These are phyloP conservation scores for Scedosporium aurantiacum DNA, from an alignment of 2,329 filamentous ascomycete species.

Conservation along the genomic window DNA sequence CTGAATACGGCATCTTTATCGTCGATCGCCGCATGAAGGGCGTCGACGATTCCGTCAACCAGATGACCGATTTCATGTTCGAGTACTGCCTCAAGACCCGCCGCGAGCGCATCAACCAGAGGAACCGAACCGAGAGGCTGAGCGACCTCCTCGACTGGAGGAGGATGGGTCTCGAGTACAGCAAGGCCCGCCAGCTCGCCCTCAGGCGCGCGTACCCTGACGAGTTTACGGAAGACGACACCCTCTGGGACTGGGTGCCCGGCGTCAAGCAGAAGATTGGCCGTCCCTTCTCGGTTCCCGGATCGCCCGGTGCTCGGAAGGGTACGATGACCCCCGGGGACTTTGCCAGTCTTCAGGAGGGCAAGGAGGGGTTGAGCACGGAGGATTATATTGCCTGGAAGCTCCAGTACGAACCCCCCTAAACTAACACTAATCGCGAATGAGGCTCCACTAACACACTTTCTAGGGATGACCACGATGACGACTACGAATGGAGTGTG, in stretches of 20 bases:
- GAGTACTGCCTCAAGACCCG: slow-evolving; percentile 90
- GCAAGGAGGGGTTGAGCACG: slow-evolving; percentile 81
- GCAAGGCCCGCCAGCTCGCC: slow-evolving; percentile 90
- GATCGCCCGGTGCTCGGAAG: slow-evolving; percentile 77
- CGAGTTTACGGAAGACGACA: slow-evolving; percentile 70
- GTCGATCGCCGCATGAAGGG: slow-evolving; percentile 93
- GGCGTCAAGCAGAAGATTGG: slow-evolving; percentile 93
- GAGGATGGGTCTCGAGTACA: slow-evolving; percentile 98
- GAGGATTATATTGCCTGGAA: slow-evolving; percentile 99
- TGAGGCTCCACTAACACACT: not conserved
- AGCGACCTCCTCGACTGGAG: slow-evolving; percentile 98
- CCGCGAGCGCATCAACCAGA: slow-evolving; percentile 95
- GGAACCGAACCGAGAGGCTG: slow-evolving; percentile 88
- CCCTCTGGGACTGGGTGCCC: slow-evolving; percentile 83
- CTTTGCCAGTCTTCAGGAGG: slow-evolving; percentile 92
- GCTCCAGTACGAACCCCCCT: slow-evolving; percentile 56
- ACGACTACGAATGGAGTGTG: slow-evolving; percentile 51
- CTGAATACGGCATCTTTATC: slow-evolving; percentile 98
- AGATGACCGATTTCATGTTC: slow-evolving; percentile 74
- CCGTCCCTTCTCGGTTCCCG: slow-evolving; percentile 84
- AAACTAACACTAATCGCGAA: no score
- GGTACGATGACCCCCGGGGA: slow-evolving; percentile 99
- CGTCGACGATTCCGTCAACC: slow-evolving; percentile 94
- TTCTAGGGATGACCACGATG: slow-evolving; percentile 77
- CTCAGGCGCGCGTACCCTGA: slow-evolving; percentile 82